Base-by-base conservation (phyloP, 345 rosid genomes). In the Diplotaxis tenuifolia region DNA sequence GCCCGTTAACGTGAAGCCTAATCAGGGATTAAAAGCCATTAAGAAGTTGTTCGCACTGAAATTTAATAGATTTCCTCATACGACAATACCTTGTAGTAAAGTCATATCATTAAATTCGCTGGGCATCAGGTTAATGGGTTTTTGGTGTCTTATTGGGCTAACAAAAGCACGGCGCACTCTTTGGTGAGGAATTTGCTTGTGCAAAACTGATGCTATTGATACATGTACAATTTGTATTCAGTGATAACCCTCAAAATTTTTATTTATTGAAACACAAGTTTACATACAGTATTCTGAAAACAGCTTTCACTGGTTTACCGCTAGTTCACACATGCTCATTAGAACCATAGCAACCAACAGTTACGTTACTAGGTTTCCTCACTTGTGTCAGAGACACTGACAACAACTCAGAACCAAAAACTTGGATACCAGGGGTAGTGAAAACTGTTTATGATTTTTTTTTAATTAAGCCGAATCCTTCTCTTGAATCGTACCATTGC, bases 301-400 rank as follows among this genome's bases (percentile, higher is more conserved):
- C 56, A 12, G 14, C 25, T 52, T 25, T 5, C 9, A 54, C 40
- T 71, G 67, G 68, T 38, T 50, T 71, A 71, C 62, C 42, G 71
- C 59, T 68, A 36, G 20, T 63, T 42, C 34, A 77, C 73, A 77
- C 80, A 77, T 53, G 80, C 68, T 77, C 76, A 77, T 66, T 40
- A 71, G 80, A 77, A 77, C 73, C 69, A 67, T 63, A 66, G 76
- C 29, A 65, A 70, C 75, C 20, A 64, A 58, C 72, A 77, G 23
- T 52, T 59, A 27, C 15, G 67, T 59, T 65, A n/a, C 80, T 36
- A 45, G 28, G 58, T 38, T 60, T 77, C 77, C 57, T 77, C 80
- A 66, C 80, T 65, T 72, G 80, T 65, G 80, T 55, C 72, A 72
- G 64, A 77, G 50, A 65, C 71, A 22, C 66, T 64, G 75, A 76